Base-by-base conservation (phyloP, 441 rosid species). In the Aquilaria agallochum region DNA sequence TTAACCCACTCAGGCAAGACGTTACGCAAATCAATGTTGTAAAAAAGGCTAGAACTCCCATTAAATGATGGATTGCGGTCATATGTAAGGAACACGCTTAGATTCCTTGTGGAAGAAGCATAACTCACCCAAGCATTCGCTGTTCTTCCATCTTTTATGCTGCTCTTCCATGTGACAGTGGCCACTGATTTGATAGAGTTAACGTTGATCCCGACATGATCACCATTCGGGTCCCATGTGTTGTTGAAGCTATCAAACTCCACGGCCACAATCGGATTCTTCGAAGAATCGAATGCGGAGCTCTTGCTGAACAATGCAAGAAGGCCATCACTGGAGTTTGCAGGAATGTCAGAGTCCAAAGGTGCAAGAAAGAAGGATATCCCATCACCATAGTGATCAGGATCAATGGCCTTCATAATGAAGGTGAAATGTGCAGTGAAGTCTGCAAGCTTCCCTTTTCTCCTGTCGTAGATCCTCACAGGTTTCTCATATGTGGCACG, bases 41-140 rank as follows among this genome's bases (percentile, higher is more conserved):
- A 56, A 7, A 56, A 73, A 59, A 85, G 74, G 71, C 74, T 85
- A 1, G 81, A 78, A 40, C 64, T 72, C 2, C 77, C 76, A 20
- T 12, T 32, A 31, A 57, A 78, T 13, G 64, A 12, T 9, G 86
- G 86, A 52, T 78, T 65, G 6, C 73, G 3, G 3, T 71, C 76
- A 60, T 76, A 85, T 13, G 77, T 72, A 5, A 80, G 74, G 49
- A 73, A 78, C 44, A 75, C 83, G 33, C 80, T 79, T 51, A 82
- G 69, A 66, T 80, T 80, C 52, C 55, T 65, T 9, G 76, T 74
- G 11, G 75, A 53, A 42, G 90, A 76, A 48, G 83, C 72, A 64
- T 83, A 83, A 55, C 68, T 68, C 10, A 85, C 60, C 88, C 86
- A 83, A 0, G 84, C 86, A 45, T 82, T 80, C 12, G 80, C 86